Conservation (phyloP, 805 yeast species). For the Teunomyces barrocoloradensis region DNA sequence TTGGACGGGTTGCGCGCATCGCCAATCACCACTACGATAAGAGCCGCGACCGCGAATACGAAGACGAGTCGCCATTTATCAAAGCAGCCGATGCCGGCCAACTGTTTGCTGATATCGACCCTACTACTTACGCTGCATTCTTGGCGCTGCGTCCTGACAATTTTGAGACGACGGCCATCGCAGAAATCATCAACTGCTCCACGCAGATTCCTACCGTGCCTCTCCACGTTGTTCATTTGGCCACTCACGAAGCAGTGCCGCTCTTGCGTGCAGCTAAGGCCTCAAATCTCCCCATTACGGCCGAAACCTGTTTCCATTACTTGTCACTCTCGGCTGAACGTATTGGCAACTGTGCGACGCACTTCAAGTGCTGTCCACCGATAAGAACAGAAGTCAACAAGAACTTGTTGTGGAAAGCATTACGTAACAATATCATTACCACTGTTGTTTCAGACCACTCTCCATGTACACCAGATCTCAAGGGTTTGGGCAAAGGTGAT, state of each 20-base stretch:
- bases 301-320: constrained; percentile 95
- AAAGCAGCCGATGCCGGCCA: constrained; percentile 17
- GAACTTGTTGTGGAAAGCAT: constrained; percentile 72
- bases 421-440: constrained; percentile 60
- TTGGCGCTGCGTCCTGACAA: constrained; percentile 84
- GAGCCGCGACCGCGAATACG: constrained; percentile 15
- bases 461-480: constrained; percentile 91
- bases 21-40: constrained; percentile 29
- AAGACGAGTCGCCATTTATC: constrained; percentile 23
- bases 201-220: constrained; percentile 57
- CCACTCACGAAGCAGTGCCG: constrained; percentile 82
- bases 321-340: constrained; percentile 73
- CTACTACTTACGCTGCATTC: constrained; percentile 67
- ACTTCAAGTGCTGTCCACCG: constrained; percentile 94
- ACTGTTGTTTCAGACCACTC: constrained; percentile 95
- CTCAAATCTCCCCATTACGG: constrained; percentile 61
- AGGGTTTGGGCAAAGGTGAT: constrained; percentile 78
- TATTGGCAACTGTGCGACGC: constrained; percentile 75
- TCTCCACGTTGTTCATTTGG: constrained; percentile 86
- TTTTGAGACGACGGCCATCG: constrained; percentile 83
- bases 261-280: constrained; percentile 63
- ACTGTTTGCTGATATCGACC: constrained; percentile 33
- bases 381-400: constrained; percentile 76
- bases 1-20: constrained; percentile 43
- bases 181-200: constrained; percentile 64